A percentile compares a stretch with the other conserved stretches of the same genome.
phyloP scores from a whole-genome alignment of 1,139 yeast species.

The Kodamaea derodonti region DNA sequence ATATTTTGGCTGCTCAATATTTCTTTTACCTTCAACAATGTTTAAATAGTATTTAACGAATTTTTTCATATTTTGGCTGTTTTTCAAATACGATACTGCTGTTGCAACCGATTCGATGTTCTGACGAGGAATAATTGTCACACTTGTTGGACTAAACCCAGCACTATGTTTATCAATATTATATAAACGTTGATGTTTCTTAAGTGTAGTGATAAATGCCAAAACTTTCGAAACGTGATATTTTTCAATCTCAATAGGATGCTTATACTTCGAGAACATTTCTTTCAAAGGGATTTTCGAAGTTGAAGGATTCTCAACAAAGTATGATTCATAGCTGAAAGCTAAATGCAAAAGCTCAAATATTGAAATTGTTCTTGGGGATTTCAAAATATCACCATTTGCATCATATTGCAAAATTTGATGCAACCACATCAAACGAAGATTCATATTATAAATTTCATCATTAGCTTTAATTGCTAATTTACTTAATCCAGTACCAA shows the following conservation, averaged over 20 bases:
- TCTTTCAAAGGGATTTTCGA: background rate
- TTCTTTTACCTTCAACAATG: slow-evolving; percentile 14
- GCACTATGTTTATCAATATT: slow-evolving; percentile 27
- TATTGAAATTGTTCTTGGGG: slow-evolving; percentile 49
- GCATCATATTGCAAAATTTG: slow-evolving; percentile 48
- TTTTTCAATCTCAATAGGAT: slow-evolving; percentile 8
- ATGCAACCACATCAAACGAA: slow-evolving; percentile 53
- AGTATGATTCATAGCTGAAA: background rate
- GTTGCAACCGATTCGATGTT: slow-evolving; percentile 26
- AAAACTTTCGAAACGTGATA: slow-evolving; percentile 31
- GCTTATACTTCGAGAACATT: background rate
- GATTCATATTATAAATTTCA: slow-evolving; percentile 13
- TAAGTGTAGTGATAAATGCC: slow-evolving; percentile 42
- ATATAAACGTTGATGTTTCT: slow-evolving; percentile 49
- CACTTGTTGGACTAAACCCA: slow-evolving; percentile 40
- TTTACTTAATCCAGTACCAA: slow-evolving; percentile 24
- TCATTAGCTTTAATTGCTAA: slow-evolving; percentile 24
- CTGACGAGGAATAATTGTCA: slow-evolving; percentile 44
- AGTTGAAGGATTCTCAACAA: background rate
- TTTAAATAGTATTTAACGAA: slow-evolving; percentile 20
- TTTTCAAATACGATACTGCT: slow-evolving; percentile 29
- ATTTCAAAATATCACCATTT: slow-evolving; percentile 30
- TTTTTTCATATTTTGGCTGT: slow-evolving; percentile 18
- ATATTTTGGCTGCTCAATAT: slow-evolving; percentile 16
- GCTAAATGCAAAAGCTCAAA: slow-evolving; percentile 37